Conservation (phyloP, 75 land plant species). For the Isoetes taiwanensis region DNA sequence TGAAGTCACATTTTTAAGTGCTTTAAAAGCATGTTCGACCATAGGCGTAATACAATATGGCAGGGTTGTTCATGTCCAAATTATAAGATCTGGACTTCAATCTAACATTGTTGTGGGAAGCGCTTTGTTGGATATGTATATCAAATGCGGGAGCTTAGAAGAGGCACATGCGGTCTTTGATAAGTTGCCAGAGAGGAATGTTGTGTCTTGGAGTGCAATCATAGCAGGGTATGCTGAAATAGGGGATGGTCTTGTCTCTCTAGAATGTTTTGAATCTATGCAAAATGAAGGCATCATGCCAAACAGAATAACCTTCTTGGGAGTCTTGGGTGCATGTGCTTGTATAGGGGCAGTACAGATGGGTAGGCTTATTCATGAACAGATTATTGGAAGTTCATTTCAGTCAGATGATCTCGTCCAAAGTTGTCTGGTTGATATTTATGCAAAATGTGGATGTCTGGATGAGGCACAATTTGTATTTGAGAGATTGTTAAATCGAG, state of each 20-base stretch:
- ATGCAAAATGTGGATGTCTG: constrained; percentile 14
- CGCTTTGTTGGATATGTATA: background rate
- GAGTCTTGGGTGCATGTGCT: too few relatives aligned
- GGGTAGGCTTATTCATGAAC: too few relatives aligned
- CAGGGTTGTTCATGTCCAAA: too few relatives aligned
- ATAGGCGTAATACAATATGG: too few relatives aligned
- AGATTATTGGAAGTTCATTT: too few relatives aligned
- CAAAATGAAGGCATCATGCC: background rate
- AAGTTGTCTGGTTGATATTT: too few relatives aligned
- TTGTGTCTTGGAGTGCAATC: constrained; percentile 8
- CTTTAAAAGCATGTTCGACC: too few relatives aligned
- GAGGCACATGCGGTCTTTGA: background rate
- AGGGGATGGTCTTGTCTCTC: background rate
- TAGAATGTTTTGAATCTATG: background rate
- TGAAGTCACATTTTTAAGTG: too few relatives aligned
- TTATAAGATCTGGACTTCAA: too few relatives aligned
- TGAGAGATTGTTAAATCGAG: constrained; percentile 18
- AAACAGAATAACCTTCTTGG: background rate
- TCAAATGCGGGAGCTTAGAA: background rate
- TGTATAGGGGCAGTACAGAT: too few relatives aligned
- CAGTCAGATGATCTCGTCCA: too few relatives aligned
- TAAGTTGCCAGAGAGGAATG: background rate
- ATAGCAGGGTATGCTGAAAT: constrained; percentile 9
- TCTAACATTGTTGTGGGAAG: background rate
- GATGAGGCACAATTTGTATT: constrained; percentile 19